phyloP scores from a whole-genome alignment of 192 early-diverging fungal species.

The Geosiphon pyriformis region DNA sequence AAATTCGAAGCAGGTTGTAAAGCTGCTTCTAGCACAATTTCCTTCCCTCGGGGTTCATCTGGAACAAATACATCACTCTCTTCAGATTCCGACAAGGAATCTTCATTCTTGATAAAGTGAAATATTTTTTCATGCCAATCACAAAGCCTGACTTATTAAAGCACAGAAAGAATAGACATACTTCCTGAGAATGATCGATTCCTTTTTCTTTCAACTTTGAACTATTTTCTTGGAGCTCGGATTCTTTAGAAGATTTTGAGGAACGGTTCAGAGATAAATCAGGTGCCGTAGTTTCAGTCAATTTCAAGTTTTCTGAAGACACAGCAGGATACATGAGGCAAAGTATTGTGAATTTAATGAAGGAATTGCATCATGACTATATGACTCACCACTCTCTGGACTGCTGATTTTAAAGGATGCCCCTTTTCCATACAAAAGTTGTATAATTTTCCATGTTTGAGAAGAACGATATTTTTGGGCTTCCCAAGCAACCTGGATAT shows the following conservation, averaged over 20 bases:
- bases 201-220: background rate
- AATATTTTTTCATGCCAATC: background rate
- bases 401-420: too few relatives aligned
- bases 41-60: conserved; percentile 3
- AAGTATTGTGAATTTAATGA: too few relatives aligned
- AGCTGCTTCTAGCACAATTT: conserved; percentile 7
- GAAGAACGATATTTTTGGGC: conserved; percentile 53
- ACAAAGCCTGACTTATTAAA: background rate
- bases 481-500: conserved; percentile 52
- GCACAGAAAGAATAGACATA: background rate
- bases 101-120: conserved; percentile 7
- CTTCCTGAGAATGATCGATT: background rate
- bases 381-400: too few relatives aligned
- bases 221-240: background rate
- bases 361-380: too few relatives aligned
- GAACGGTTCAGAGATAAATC: background rate
- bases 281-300: background rate
- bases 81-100: background rate
- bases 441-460: conserved; percentile 73
- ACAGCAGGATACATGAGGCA: too few relatives aligned
- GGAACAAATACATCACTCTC: conserved; percentile 1
- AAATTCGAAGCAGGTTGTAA: background rate
- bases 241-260: background rate
- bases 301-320: background rate
- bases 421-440: conserved; percentile 48